Evolutionary conservation across 1,284 basidiomycete species (phyloP).

Genomic region (Ganoderma resinaceum): DNA sequence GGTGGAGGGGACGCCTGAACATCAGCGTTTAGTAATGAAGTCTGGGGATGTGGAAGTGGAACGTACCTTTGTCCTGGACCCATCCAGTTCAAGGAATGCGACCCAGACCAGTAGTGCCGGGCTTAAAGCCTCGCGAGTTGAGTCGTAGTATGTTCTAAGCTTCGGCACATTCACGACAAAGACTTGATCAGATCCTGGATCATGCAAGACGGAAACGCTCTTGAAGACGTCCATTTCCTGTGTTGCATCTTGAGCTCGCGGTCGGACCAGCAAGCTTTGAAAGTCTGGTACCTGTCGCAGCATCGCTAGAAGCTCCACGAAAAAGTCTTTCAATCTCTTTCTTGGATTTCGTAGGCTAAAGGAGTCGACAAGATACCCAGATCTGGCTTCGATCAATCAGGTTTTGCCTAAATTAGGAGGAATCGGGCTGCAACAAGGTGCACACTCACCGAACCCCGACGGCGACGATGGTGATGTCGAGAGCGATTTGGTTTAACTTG

Average conservation of each 20-base stretch:
- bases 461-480: conserved; percentile 26
- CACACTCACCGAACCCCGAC: conserved; percentile 24
- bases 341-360: conserved; percentile 35
- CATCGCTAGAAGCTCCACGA: conserved; percentile 37
- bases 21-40: background rate
- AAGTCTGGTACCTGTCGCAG: conserved; percentile 40
- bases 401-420: background rate
- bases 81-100: conserved; percentile 16
- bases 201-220: conserved; percentile 48
- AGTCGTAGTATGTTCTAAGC: conserved; percentile 24
- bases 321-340: conserved; percentile 28
- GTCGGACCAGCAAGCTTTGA: background rate
- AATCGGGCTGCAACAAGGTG: background rate
- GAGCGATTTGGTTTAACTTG: conserved; percentile 16
- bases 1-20: conserved; percentile 12
- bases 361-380: conserved; percentile 51
- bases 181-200: conserved; percentile 49
- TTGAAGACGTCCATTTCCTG: conserved; percentile 37
- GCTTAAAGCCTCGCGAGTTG: background rate
- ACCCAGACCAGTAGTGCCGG: background rate
- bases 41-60: background rate
- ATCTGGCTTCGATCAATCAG: conserved; percentile 35
- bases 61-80: conserved; percentile 13
- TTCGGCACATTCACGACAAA: conserved; percentile 49
- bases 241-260: background rate